A percentile compares a stretch with the other conserved stretches of the same genome.
Evolutionary conservation across 2,329 filamentous ascomycete species (phyloP).

Genomic region (Fusarium anthophilum): DNA sequence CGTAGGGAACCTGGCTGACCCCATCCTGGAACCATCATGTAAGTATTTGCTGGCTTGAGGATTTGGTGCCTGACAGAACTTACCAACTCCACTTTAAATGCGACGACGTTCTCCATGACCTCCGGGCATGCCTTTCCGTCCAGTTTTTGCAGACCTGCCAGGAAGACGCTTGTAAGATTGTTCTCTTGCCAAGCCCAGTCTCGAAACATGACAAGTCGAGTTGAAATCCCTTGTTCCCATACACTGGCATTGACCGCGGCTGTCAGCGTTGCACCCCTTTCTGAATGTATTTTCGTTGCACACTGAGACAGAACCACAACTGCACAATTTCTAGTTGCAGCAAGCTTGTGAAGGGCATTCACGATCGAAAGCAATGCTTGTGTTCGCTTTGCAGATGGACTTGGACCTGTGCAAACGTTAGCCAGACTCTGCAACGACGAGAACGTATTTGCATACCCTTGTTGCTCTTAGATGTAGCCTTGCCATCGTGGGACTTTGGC

Average conservation of each 20-base stretch:
- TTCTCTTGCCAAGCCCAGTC: slow-evolving; percentile 71
- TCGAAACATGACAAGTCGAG: slow-evolving; percentile 79
- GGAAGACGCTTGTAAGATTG: slow-evolving; percentile 60
- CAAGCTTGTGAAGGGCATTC: slow-evolving; percentile 77
- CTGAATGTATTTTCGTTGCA: slow-evolving; percentile 79
- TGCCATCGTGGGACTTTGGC: slow-evolving; percentile 64
- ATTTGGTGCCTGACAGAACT: slow-evolving; percentile 31
- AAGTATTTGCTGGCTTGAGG: slow-evolving; percentile 29
- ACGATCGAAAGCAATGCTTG: slow-evolving; percentile 71
- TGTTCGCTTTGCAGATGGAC: slow-evolving; percentile 54
- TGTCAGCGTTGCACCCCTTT: slow-evolving; percentile 72
- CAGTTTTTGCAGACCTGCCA: slow-evolving; percentile 73
- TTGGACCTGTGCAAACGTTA: slow-evolving; percentile 45
- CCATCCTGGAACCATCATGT: slow-evolving; percentile 52
- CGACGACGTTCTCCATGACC: slow-evolving; percentile 55
- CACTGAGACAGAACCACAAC: slow-evolving; percentile 82
- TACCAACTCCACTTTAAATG: slow-evolving; percentile 61
- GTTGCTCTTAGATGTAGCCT: slow-evolving; percentile 49
- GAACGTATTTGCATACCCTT: slow-evolving; percentile 48
- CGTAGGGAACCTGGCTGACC: slow-evolving; percentile 53
- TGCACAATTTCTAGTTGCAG: slow-evolving; percentile 76
- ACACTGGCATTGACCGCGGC: slow-evolving; percentile 78
- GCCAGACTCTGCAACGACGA: neutral
- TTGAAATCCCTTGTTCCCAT: slow-evolving; percentile 83
- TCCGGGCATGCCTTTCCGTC: slow-evolving; percentile 60